Base-by-base conservation (phyloP, 331 rosid species). In the Malus hybrid region DNA sequence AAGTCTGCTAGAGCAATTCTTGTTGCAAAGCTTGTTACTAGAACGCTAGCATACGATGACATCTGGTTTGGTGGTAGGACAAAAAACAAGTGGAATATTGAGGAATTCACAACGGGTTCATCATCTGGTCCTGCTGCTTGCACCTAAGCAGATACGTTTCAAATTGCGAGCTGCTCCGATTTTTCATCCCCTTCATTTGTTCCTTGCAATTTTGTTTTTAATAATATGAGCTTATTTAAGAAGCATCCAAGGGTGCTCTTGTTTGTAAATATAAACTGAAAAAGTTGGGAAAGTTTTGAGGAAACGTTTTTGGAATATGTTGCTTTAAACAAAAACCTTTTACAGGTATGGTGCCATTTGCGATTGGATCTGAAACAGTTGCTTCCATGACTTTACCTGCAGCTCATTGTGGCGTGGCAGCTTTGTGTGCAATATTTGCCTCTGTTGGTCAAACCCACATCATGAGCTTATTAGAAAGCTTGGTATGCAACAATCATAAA, bases 41-140 rank as follows among this genome's bases (percentile, higher is more conserved):
- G 96, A 75, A 84, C 89, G 10, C 81, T 93, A 79, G 97, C 96
- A 60, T 93, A 87, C 75, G 92, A 93, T 79, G 97, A 89, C 77
- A 84, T 90, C 68, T 89, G 92, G 98, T 93, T 89, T 64, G 95
- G 95, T 13, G 93, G 97, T 15, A 79, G 93, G 83, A 89, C 97
- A 5, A 90, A 92, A 77, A 90, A 89, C 60, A 88, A 87, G 14
- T 89, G 95, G 98, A 89, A 89, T 73, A 86, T 93, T 30, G 82
- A 84, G 77, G 93, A 93, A 66, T 90, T 89, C 80, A 73, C 92
- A 42, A 87, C 89, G 0, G 88, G 98, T 26, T 93, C 95, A 73
- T 90, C 97, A 75, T 89, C 92, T 36, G 97, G 95, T 48, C 95
- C 88, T 13, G 90, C 92, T 63, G 90, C 93, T 5, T 86, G 90